phyloP scores from a whole-genome alignment of 2,329 filamentous ascomycete genomes.

The Chrysoporthe austroafricana region DNA sequence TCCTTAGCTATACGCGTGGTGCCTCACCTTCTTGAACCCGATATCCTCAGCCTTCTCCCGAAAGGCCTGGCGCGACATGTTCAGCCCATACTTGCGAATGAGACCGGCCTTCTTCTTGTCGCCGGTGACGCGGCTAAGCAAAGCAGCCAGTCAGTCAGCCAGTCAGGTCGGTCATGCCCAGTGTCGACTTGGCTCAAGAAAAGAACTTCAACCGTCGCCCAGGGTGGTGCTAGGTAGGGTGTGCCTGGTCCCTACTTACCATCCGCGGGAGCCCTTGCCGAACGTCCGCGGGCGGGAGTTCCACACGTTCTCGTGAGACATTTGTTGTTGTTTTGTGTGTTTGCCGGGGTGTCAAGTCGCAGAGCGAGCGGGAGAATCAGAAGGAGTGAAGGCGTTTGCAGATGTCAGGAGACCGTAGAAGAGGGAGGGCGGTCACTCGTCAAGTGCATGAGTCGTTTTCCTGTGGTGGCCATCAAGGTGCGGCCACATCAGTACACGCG shows the following conservation, averaged over 20 bases:
- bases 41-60: conserved; percentile 54
- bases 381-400: too few species aligned
- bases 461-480: conserved; percentile 7
- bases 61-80: conserved; percentile 61
- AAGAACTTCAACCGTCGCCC: too few species aligned
- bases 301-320: conserved; percentile 72
- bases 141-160: too few species aligned
- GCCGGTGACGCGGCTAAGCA: conserved; percentile 19
- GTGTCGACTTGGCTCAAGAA: too few species aligned
- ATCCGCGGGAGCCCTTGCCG: conserved; percentile 76
- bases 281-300: conserved; percentile 81
- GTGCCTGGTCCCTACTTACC: conserved; percentile 47
- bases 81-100: conserved; percentile 84
- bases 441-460: neutral
- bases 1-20: neutral
- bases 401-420: too few species aligned
- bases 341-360: neutral
- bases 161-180: too few species aligned
- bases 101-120: conserved; percentile 82
- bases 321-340: neutral
- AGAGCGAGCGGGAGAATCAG: too few species aligned
- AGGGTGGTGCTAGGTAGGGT: neutral
- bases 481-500: neutral
- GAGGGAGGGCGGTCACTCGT: neutral
- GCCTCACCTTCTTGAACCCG: conserved; percentile 51